Evolutionary conservation across 2,329 filamentous ascomycete species (phyloP), one percentile per base, ranked within the genome.

Genomic region (Alternaria sp.): DNA sequence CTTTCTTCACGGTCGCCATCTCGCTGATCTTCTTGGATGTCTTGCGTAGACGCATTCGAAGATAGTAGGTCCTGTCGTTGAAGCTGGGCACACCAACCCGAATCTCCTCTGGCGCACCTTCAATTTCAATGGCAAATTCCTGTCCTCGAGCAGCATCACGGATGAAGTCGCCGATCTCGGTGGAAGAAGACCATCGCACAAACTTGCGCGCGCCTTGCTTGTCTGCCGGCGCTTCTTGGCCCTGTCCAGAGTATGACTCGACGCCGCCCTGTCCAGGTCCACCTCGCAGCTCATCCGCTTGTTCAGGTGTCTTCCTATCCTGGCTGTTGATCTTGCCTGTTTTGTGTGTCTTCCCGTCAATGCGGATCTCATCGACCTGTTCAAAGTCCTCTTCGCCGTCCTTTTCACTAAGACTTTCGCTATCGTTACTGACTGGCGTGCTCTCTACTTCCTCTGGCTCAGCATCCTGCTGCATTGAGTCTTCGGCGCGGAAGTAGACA

Each of bases 91-190:
- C 93, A 0, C 88, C 89, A 7, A 97, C 89, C 16, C 88, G 86
- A 67, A 97, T 89, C 68, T 93, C 88, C 1, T 84, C 76, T 0
- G 84, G 81, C 0, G 84, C 83, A 0, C 92, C 92, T 74, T 96
- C 91, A 57, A 97, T 92, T 54, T 90, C 87, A 43, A 97, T 88
- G 3, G 90, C 88, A 73, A 97, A 97, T 73, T 96, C 92, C 55
- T 91, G 88, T 0, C 91, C 92, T 3, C 92, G 85, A 0, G 93
- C 92, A 0, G 94, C 93, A 74, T 97, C 94, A 8, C 93, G 88
- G 66, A 97, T 95, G 73, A 97, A 97, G 79, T 97, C 94, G 9
- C 94, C 94, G 32, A 97, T 91, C 75, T 97, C 94, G 1, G 94
- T 97, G 30, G 89, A 92, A 42, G 89, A 88, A 44, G 90, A 93